phyloP scores from a whole-genome alignment of 441 rosid genomes.

The Arabidopsis lyrata region DNA sequence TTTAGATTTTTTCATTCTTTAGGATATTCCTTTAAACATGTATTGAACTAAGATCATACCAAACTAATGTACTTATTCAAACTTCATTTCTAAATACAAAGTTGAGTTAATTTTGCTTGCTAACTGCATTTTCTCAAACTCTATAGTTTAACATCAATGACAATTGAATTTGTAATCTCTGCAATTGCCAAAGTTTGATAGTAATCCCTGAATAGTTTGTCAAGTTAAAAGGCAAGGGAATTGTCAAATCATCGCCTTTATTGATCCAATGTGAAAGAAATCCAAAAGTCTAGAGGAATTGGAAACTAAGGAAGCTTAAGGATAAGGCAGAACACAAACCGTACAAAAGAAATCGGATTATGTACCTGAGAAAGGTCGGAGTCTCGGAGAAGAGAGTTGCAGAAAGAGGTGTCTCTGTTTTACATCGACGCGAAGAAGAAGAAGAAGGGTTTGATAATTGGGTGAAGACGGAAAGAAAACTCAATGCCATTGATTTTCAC shows the following conservation, averaged over 20 bases:
- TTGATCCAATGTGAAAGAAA: not conserved
- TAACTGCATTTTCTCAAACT: not conserved
- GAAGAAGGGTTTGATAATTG: not conserved
- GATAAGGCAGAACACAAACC: not conserved
- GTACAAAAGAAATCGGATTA: not conserved
- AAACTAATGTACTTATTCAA: slow-evolving; percentile 25
- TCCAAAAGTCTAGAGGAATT: not conserved
- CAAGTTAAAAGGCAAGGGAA: too few relatives aligned
- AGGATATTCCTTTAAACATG: slow-evolving; percentile 20
- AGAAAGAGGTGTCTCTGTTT: not conserved
- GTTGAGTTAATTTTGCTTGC: slow-evolving; percentile 15
- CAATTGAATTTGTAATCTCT: not conserved
- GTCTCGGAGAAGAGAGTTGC: not conserved
- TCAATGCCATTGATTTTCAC: not conserved
- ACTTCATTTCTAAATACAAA: slow-evolving; percentile 19
- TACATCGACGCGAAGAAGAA: not conserved
- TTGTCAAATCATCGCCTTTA: too few relatives aligned
- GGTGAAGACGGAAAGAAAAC: not conserved
- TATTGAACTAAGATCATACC: slow-evolving; percentile 15
- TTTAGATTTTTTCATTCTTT: slow-evolving; percentile 31
- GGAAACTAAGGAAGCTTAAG: not conserved
- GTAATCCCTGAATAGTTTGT: not conserved
- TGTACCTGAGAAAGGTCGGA: slow-evolving; percentile 19
- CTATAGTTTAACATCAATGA: not conserved
- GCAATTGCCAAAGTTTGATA: not conserved